These are phyloP conservation scores for Nannochloris sp. DNA, from an alignment of 139 green algal species.

Conservation along the genomic window DNA sequence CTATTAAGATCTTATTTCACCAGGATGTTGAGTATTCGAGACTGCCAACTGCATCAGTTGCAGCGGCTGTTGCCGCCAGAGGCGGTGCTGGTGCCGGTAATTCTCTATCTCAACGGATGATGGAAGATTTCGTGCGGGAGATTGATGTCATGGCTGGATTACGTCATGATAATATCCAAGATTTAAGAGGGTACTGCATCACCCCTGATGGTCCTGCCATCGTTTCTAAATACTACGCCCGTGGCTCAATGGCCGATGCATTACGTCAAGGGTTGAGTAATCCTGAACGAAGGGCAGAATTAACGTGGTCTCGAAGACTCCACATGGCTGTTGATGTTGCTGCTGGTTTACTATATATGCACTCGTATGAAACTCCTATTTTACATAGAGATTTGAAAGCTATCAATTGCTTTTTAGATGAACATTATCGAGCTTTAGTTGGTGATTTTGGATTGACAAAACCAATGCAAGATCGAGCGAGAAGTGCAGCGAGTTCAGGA, in stretches of 20 bases:
- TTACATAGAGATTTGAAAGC: constrained; percentile 13
- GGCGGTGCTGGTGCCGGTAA: background rate
- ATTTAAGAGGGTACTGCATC: background rate
- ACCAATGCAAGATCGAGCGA: background rate
- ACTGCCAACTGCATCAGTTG: too few relatives aligned
- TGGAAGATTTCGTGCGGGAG: background rate
- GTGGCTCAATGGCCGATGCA: background rate
- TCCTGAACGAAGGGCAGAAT: background rate
- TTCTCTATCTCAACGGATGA: background rate
- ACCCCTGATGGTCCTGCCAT: background rate
- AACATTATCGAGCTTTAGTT: background rate
- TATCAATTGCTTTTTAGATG: constrained; percentile 6
- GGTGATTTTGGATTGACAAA: constrained; percentile 9
- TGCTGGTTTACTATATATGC: constrained; percentile 6
- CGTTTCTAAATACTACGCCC: background rate
- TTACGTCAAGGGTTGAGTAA: background rate
- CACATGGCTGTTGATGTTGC: background rate
- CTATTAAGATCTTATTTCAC: background rate
- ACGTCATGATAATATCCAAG: constrained; percentile 9
- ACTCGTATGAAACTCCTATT: background rate
- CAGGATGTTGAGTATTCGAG: background rate
- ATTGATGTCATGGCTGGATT: background rate
- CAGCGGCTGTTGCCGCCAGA: background rate
- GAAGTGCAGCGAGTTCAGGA: background rate
- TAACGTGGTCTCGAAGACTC: background rate